Conservation (phyloP, 169 alveolate species). For the Plasmodium yoelii region DNA sequence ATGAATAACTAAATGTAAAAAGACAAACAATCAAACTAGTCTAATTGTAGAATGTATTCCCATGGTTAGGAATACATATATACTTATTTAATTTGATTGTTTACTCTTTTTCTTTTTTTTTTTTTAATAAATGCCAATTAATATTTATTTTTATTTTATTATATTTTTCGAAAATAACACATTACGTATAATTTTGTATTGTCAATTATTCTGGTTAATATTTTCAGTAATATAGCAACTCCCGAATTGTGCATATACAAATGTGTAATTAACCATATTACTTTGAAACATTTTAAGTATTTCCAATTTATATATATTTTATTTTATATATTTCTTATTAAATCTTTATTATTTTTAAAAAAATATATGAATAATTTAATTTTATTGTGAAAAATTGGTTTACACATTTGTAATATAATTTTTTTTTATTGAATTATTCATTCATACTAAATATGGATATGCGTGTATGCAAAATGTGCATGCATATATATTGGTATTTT, state of each 20-base stretch:
- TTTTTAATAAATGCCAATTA: not conserved
- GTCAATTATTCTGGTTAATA: not conserved
- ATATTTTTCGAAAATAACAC: too few species aligned
- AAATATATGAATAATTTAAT: too few species aligned
- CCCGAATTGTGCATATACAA: not conserved
- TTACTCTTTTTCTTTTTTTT: constrained; percentile 16
- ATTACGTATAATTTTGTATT: not conserved
- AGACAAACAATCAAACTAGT: constrained; percentile 4
- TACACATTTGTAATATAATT: too few species aligned
- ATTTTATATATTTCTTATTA: too few species aligned
- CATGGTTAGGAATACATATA: constrained; percentile 5
- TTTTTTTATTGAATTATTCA: too few species aligned
- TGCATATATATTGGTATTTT: too few species aligned
- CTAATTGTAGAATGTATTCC: not conserved
- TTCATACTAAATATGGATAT: too few species aligned
- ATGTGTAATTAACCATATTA: not conserved
- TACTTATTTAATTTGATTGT: not conserved
- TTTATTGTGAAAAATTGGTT: too few species aligned
- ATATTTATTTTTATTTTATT: not conserved
- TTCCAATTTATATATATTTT: too few species aligned
- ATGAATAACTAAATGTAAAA: constrained; percentile 40
- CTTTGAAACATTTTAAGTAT: too few species aligned
- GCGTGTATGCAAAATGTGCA: too few species aligned
- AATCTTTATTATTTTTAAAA: too few species aligned
- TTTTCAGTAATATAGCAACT: not conserved